These are phyloP conservation scores for Dalbergia cultrata DNA, from an alignment of 306 rosid genomes.

Conservation along the genomic window DNA sequence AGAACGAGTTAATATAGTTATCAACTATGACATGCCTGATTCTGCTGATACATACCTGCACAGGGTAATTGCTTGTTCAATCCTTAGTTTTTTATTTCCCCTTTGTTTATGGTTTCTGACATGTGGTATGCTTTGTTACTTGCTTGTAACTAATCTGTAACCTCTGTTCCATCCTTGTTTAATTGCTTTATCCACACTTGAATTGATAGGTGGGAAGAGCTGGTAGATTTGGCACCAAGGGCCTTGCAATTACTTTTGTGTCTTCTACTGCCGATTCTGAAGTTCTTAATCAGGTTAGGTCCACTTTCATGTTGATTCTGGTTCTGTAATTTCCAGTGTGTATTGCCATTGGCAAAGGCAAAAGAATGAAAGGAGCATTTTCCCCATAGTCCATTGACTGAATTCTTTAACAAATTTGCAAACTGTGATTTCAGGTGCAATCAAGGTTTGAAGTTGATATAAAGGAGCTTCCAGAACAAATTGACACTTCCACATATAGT, in stretches of 20 bases:
- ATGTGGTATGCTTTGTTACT: background rate
- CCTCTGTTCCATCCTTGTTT: background rate
- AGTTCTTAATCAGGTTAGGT: conserved; percentile 67
- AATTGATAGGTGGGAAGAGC: conserved; percentile 87
- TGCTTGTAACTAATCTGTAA: background rate
- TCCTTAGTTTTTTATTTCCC: background rate
- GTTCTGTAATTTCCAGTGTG: background rate
- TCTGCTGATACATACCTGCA: conserved; percentile 78
- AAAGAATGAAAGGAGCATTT: background rate
- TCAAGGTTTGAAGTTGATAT: conserved; percentile 98
- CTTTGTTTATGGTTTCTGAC: background rate
- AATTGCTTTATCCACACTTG: conserved; percentile 23
- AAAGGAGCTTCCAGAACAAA: conserved; percentile 97
- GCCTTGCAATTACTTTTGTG: conserved; percentile 95
- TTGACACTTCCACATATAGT: conserved; percentile 95
- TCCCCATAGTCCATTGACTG: background rate
- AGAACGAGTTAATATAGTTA: conserved; percentile 84
- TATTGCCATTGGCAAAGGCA: background rate
- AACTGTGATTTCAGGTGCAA: conserved; percentile 73
- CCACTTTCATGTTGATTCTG: background rate
- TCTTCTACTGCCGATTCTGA: conserved; percentile 84
- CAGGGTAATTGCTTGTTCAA: conserved; percentile 57
- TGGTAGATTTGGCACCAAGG: conserved; percentile 97
- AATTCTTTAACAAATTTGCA: conserved; percentile 55
- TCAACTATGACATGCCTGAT: conserved; percentile 88